Base-by-base conservation (phyloP, 192 early-diverging fungal species). In the Tieghemiomyces parasiticus region DNA sequence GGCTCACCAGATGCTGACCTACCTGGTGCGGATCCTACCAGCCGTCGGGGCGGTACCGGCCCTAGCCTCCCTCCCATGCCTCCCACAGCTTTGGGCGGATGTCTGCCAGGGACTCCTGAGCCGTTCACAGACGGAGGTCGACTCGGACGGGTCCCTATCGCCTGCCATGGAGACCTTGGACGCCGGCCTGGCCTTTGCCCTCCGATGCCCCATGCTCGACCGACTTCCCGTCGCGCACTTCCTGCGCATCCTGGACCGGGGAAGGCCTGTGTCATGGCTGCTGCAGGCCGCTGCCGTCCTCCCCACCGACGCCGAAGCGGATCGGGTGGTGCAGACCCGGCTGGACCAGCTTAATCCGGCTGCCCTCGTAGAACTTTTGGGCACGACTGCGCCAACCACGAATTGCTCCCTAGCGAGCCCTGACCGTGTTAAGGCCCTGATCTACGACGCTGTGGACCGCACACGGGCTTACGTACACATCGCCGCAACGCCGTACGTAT, bases 11-110 rank as follows among this genome's bases (percentile, higher is more conserved):
- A 60, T 60, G 78, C 65, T 63, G 42, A 70, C 69, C 16, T 85
- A 83, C 56, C 68, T 79, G 4, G 51, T 71, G 1, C 71, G 78
- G 0, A 65, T 81, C 13, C 68, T 85, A 32, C 73, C 77, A 26
- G 60, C 61, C 24, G 50, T 85, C 19, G 67, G 65, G 16, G 31
- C 52, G 19, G 58, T 68, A 4, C 67, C 74, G 1, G 60, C 64
- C 58, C 60, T 78, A 28, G 29, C 24, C 10, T n/a, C 52, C 24
- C 28, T 54, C 24, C 28, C 29, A 4, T 30, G 19, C 24, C 20
- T 54, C 28, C 29, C 52, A 19, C 0, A n/a, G 9, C 20, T 54
- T 20, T 54, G 52, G 52, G 32, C 32, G 4, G 24, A 54, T 16
- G 32, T 32, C 6, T 46, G 16, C 12, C 45, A 22, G 45, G 16